Evolutionary conservation across 2,329 filamentous ascomycete genomes (phyloP).

Genomic region (Fusarium bactridioides): DNA sequence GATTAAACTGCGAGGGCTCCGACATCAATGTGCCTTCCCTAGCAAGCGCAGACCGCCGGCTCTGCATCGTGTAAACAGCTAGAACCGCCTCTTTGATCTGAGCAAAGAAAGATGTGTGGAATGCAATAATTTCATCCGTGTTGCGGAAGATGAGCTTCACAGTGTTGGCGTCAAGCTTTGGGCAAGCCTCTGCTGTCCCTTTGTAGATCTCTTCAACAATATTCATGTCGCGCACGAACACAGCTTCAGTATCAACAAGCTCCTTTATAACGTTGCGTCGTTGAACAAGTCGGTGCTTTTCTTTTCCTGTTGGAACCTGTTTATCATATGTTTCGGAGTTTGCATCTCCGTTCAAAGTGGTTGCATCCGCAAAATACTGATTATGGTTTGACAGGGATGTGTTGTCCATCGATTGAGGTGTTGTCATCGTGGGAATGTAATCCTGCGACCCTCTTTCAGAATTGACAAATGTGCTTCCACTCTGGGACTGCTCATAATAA

Average conservation of each 20-base stretch:
- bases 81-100: slow-evolving; percentile 81
- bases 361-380: slow-evolving; percentile 48
- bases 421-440: slow-evolving; percentile 52
- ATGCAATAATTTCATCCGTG: slow-evolving; percentile 86
- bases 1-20: slow-evolving; percentile 50
- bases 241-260: slow-evolving; percentile 89
- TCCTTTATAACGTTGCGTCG: slow-evolving; percentile 89
- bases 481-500: slow-evolving; percentile 50
- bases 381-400: slow-evolving; percentile 55
- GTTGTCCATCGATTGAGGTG: slow-evolving; percentile 57
- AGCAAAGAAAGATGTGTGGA: slow-evolving; percentile 81
- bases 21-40: slow-evolving; percentile 54
- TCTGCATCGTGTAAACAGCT: slow-evolving; percentile 77
- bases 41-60: slow-evolving; percentile 52
- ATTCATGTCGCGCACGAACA: slow-evolving; percentile 94
- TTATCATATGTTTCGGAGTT: slow-evolving; percentile 49
- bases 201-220: slow-evolving; percentile 98
- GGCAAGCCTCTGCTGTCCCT: slow-evolving; percentile 83
- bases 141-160: slow-evolving; percentile 93
- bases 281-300: slow-evolving; percentile 77
- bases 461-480: slow-evolving; percentile 52
- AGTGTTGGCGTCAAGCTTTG: slow-evolving; percentile 81
- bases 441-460: slow-evolving; percentile 58
- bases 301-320: slow-evolving; percentile 57
- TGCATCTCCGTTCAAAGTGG: slow-evolving; percentile 49